Evolutionary conservation across 2,329 filamentous ascomycete genomes (phyloP).

Genomic region (Oidium heveae): DNA sequence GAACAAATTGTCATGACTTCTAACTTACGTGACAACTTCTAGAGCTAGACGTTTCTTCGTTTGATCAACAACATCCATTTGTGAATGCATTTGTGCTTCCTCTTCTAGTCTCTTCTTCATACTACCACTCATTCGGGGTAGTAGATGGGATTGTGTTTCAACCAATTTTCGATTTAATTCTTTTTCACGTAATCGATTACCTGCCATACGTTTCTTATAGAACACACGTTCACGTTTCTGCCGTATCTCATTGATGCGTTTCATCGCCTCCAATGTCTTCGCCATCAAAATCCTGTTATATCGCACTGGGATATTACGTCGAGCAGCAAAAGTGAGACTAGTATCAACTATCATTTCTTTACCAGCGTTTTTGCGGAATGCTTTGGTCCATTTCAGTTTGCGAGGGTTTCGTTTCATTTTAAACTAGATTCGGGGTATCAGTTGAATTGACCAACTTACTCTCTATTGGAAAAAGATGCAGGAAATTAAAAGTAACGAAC

Average conservation of each 20-base stretch:
- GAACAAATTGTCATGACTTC: too few species aligned
- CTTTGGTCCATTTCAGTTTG: slow-evolving; percentile 94
- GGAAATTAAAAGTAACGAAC: slow-evolving; percentile 4
- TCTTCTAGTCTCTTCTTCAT: slow-evolving; percentile 34
- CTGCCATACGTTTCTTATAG: slow-evolving; percentile 81
- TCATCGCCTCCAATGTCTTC: slow-evolving; percentile 79
- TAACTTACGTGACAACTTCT: too few species aligned
- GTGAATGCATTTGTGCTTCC: slow-evolving; percentile 13
- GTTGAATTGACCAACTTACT: neutral
- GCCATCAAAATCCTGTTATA: slow-evolving; percentile 84
- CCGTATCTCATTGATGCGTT: slow-evolving; percentile 68
- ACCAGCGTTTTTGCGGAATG: slow-evolving; percentile 61
- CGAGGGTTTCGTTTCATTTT: slow-evolving; percentile 97
- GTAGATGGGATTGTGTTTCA: slow-evolving; percentile 72
- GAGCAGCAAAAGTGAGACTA: slow-evolving; percentile 74
- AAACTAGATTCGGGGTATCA: slow-evolving; percentile 25
- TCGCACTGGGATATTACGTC: slow-evolving; percentile 79
- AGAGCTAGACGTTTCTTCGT: too few species aligned
- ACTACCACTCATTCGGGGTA: slow-evolving; percentile 44
- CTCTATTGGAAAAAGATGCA: neutral
- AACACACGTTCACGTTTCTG: slow-evolving; percentile 65
- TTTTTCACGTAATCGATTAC: slow-evolving; percentile 63
- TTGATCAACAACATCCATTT: slow-evolving; percentile 14
- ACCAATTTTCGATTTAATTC: slow-evolving; percentile 69
- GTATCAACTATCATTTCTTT: slow-evolving; percentile 83